A percentile compares a stretch with the other conserved stretches of the same genome.
phyloP scores from a whole-genome alignment of 2,329 filamentous ascomycete genomes.

The Fusarium lyarnte region DNA sequence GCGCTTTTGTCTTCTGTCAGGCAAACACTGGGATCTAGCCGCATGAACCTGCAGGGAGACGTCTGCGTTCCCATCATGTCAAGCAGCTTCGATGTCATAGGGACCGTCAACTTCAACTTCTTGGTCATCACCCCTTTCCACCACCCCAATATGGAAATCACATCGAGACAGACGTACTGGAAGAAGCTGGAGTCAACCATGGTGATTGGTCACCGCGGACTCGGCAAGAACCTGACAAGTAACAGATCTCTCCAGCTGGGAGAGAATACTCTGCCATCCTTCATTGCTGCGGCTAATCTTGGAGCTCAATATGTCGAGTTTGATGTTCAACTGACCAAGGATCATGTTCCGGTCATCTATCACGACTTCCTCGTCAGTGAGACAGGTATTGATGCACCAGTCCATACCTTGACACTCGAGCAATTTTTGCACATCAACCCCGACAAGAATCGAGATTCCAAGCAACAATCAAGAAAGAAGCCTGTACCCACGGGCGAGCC shows the following conservation, averaged over 20 bases:
- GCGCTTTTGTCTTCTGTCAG: conserved; percentile 88
- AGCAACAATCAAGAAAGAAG: conserved; percentile 15
- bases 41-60: conserved; percentile 93
- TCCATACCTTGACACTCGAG: conserved; percentile 93
- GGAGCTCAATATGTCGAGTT: conserved; percentile 81
- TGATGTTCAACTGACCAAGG: conserved; percentile 98
- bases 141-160: conserved; percentile 93
- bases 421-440: conserved; percentile 91
- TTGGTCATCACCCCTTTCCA: conserved; percentile 92
- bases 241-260: conserved; percentile 92
- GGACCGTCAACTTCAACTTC: conserved; percentile 96
- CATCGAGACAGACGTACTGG: conserved; percentile 94
- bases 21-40: conserved; percentile 81
- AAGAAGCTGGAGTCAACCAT: conserved; percentile 90
- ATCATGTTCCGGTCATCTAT: conserved; percentile 97
- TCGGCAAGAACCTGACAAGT: conserved; percentile 89
- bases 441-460: conserved; percentile 50
- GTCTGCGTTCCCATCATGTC: conserved; percentile 91
- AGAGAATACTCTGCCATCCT: conserved; percentile 95
- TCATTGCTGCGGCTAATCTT: conserved; percentile 94
- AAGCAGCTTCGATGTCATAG: conserved; percentile 87
- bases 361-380: conserved; percentile 98
- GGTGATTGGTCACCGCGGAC: conserved; percentile 76
- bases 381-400: conserved; percentile 95
- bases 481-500: conserved; percentile 47